Evolutionary conservation across 2,329 filamentous ascomycete genomes (phyloP), one percentile per base, ranked within the genome.

Genomic region (Trichoderma sp.): DNA sequence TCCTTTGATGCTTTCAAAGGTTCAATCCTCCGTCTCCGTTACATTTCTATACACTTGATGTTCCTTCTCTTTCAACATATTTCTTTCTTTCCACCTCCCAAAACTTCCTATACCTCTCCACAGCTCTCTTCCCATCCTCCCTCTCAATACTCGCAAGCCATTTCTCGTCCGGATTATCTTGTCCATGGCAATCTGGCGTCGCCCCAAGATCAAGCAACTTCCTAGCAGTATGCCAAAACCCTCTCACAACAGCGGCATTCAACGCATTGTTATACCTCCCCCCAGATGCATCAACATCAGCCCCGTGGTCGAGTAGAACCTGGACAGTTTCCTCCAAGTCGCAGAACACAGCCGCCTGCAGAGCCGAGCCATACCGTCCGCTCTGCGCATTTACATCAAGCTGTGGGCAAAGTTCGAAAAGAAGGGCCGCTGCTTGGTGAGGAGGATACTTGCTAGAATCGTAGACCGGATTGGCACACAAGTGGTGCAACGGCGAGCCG

Each of bases 271-370:
- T 54, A 34, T 69, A 69, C 18, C 39, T 52, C 16, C 70, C 66
- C 4, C 66, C 61, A 0, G 59, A 54, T 24, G 55, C 59, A 16
- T 70, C 69, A 18, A 66, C 46, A 32, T 69, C 56, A 5, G 70
- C 73, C n/a, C 72, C 71, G 7, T 69, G 67, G 13, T 34, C 49
- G 10, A 74, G 49, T 1, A 71, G 43, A 21, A 60, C n/a, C 11
- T 7, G 18, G 7, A 69, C 37, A 0, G 64, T 39, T 4, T 60
- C 49, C 16, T 34, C 37, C 37, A 67, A n/a, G 43, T 65, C 68
- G 4, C 32, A 51, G 26, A 18, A 60, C 26, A 70, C 72, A 30
- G 73, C 71, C 26, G 70, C 69, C 51, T 70, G 68, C 2, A 74
- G 71, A 32, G 71, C 69, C 5, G 69, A 71, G 21, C 68, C 66